Evolutionary conservation across 305 asterid genomes (phyloP).

Genomic region (Fraxinus sp.): DNA sequence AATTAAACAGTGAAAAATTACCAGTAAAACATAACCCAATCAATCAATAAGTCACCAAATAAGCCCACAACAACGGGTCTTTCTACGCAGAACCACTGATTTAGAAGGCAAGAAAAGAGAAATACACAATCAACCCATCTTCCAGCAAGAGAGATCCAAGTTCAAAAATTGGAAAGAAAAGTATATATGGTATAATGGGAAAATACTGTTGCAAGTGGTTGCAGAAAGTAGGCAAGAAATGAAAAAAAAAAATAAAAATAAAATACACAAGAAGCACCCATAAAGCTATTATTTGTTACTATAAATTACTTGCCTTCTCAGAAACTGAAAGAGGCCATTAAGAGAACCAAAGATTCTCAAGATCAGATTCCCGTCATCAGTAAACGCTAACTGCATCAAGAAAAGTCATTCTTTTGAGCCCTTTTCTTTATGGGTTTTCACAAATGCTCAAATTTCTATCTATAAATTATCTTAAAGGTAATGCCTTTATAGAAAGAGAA

Average conservation of each 20-base stretch:
- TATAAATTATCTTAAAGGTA: background rate
- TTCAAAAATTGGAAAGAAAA: slow-evolving; percentile 17
- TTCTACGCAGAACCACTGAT: background rate
- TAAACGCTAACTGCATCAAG: slow-evolving; percentile 32
- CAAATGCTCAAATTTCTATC: slow-evolving; percentile 8
- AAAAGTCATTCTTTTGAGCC: slow-evolving; percentile 12
- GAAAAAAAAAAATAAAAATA: background rate
- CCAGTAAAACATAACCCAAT: slow-evolving; percentile 15
- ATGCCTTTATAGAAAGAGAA: slow-evolving; percentile 17
- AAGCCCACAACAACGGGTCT: background rate
- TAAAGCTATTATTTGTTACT: background rate
- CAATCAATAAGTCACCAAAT: background rate
- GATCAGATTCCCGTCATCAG: slow-evolving; percentile 38
- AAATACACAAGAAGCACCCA: slow-evolving; percentile 16
- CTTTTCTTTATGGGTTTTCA: background rate
- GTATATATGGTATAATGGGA: slow-evolving; percentile 27
- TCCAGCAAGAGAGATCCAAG: slow-evolving; percentile 17
- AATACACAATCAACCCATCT: slow-evolving; percentile 23
- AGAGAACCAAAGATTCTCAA: slow-evolving; percentile 53
- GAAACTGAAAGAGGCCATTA: slow-evolving; percentile 26
- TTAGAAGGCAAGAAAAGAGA: background rate
- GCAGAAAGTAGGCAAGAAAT: slow-evolving; percentile 22
- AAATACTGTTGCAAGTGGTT: slow-evolving; percentile 34
- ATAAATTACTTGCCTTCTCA: slow-evolving; percentile 37
- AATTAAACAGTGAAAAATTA: slow-evolving; percentile 9